phyloP scores from a whole-genome alignment of 169 alveolate genomes.

The Plasmodium chabaudi region DNA sequence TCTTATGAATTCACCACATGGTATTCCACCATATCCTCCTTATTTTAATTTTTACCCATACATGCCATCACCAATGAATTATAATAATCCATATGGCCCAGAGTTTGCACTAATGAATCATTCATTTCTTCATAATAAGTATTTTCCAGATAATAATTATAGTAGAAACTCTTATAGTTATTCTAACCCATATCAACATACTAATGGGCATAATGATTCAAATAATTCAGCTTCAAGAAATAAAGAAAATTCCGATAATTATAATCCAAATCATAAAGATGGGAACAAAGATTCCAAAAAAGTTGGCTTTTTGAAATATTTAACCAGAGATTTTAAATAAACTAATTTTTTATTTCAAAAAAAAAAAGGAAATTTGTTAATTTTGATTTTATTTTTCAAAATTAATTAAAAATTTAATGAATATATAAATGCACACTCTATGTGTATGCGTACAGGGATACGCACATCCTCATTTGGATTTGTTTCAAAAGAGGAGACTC shows the following conservation, averaged over 20 bases:
- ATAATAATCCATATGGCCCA: constrained; percentile 15
- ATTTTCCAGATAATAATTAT: constrained; percentile 7
- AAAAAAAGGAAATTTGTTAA: no score
- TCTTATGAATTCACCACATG: constrained; percentile 4
- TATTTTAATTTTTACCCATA: constrained; percentile 41
- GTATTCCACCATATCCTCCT: constrained; percentile 24
- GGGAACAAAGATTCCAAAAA: constrained; percentile 25
- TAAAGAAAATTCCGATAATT: constrained; percentile 35
- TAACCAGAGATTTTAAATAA: constrained; percentile 33
- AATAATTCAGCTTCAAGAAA: constrained; percentile 23
- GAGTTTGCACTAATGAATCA: constrained; percentile 31
- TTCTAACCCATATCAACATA: constrained; percentile 2
- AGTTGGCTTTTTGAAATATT: constrained; percentile 53
- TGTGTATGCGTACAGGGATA: no score
- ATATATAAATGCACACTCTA: no score
- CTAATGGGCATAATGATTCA: constrained; percentile 12
- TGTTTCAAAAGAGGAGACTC: no score
- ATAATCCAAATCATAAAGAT: constrained; percentile 21
- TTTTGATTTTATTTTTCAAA: no score
- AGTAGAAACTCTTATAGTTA: constrained; percentile 19
- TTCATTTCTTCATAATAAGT: constrained; percentile 17
- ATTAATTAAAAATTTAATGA: no score
- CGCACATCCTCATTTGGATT: no score
- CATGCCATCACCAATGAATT: constrained; percentile 26
- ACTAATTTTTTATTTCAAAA: not conserved